A percentile compares a stretch with the other conserved stretches of the same genome.
phyloP scores from a whole-genome alignment of 2,329 filamentous ascomycete genomes.

The Acephala macrosclerotiorum region DNA sequence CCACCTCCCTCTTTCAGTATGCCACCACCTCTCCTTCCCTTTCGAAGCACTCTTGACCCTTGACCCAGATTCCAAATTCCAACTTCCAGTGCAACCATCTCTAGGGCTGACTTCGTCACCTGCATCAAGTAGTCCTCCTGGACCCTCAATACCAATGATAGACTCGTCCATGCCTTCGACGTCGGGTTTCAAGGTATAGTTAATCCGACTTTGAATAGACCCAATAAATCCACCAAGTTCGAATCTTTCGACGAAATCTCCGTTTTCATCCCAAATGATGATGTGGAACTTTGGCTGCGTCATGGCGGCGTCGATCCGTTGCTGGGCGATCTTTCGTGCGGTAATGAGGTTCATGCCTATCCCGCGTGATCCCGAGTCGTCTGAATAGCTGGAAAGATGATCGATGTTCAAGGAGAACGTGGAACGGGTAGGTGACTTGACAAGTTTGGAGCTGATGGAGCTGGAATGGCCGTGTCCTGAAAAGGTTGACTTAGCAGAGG shows the following conservation, averaged over 20 bases:
- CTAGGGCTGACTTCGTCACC: constrained; percentile 51
- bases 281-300: constrained; percentile 63
- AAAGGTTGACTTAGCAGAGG: constrained; percentile 25
- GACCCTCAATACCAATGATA: constrained; percentile 61
- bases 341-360: constrained; percentile 52
- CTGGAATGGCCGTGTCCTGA: constrained; percentile 24
- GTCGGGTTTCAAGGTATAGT: constrained; percentile 63
- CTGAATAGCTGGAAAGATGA: constrained; percentile 21
- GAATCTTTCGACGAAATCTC: constrained; percentile 60
- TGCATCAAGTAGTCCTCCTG: constrained; percentile 58
- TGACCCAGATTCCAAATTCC: constrained; percentile 32
- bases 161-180: constrained; percentile 62
- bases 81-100: constrained; percentile 39
- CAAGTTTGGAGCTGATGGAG: constrained; percentile 25
- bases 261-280: constrained; percentile 55
- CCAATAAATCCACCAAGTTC: constrained; percentile 69
- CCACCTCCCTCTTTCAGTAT: constrained; percentile 42
- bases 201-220: constrained; percentile 61
- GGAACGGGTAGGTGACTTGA: constrained; percentile 32
- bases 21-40: constrained; percentile 41
- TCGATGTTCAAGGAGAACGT: constrained; percentile 31
- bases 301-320: constrained; percentile 66
- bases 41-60: constrained; percentile 32
- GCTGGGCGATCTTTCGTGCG: constrained; percentile 70
- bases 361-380: constrained; percentile 13